Evolutionary conservation across 75 land plant genomes (phyloP), one percentile per base, ranked within the genome.

Genomic region (Pinus tabuliformis): DNA sequence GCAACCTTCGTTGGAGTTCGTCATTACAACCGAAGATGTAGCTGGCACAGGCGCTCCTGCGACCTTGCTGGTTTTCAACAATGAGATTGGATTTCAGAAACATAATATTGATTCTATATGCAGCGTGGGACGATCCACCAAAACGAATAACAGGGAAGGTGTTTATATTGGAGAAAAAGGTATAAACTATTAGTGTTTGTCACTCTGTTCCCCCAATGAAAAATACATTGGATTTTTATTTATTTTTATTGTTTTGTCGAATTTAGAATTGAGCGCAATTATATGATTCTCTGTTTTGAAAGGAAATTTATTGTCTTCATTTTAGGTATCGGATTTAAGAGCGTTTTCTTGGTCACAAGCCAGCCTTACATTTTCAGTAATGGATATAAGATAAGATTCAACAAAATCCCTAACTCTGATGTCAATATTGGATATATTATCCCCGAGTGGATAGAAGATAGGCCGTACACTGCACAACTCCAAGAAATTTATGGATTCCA

Each of bases 81-180:
- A 89, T 59, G 91, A 89, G 63, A 75, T 22, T 5, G 87, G 91
- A 1, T 89, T 89, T 66, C 82, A 78, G 0, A 0, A 54, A 0
- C 65, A 76, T 4, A 84, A 89, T 30, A 84, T 84, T 17, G 87
- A 82, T 8, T 85, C 89, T 24, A 75, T 89, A 60, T 89, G 91
- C 78, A 82, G 89, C 57, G 73, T 87, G 77, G 87, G 87, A 3
- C 28, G 74, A n/a, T 87, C 91, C 57, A 84, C 87, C 42, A 89
- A 89, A 80, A 82, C 80, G 39, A 75, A 78, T 9, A 77, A 77
- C 45, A 68, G 85, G 52, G 59, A 73, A 36, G 78, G 61, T 17
- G 91, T 87, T 12, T 87, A 81, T 58, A 87, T 89, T 62, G 90
- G 91, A 3, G 91, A 89, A 74, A 89, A 89, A 87, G 90, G 91